A percentile compares a stretch with the other conserved stretches of the same genome.
Conservation (phyloP, 1,139 yeast species). For the Candida dubliniensis region DNA sequence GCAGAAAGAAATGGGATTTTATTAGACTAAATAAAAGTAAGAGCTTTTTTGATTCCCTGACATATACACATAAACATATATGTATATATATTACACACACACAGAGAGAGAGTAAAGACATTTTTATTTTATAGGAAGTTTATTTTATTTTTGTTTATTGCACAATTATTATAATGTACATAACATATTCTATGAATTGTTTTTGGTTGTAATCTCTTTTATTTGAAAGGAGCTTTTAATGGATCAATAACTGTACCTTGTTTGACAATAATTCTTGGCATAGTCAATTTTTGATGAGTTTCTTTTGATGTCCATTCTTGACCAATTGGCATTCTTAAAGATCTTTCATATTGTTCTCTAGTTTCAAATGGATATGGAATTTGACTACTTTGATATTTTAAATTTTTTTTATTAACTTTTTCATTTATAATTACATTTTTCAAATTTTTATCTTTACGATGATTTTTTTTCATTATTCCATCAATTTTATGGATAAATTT, state of each 20-base stretch:
- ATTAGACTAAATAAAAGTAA: conserved; percentile 20
- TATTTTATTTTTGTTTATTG: not conserved
- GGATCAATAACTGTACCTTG: conserved; percentile 93
- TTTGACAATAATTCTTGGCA: conserved; percentile 84
- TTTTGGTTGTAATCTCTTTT: conserved; percentile 7
- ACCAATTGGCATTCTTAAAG: conserved; percentile 94
- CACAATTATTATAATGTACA: not conserved
- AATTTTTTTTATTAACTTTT: conserved; percentile 75
- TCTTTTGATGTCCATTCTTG: conserved; percentile 94
- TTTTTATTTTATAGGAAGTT: not conserved
- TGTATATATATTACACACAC: not conserved
- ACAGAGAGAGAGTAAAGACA: not conserved
- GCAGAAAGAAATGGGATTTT: conserved; percentile 75
- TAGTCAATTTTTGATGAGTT: conserved; percentile 82
- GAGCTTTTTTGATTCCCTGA: no score
- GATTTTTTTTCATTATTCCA: conserved; percentile 70
- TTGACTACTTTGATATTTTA: conserved; percentile 78
- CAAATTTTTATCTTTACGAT: conserved; percentile 75
- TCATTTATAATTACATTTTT: conserved; percentile 89
- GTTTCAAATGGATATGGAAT: conserved; percentile 95
- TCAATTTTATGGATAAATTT: conserved; percentile 66
- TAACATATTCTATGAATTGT: not conserved
- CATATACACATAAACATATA: no score
- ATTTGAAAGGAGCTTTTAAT: conserved; percentile 67
- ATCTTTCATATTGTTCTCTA: conserved; percentile 90